A percentile compares a stretch with the other conserved stretches of the same genome.
Conservation (phyloP, 768 basidiomycete species). For the Amanita polypyramis region DNA sequence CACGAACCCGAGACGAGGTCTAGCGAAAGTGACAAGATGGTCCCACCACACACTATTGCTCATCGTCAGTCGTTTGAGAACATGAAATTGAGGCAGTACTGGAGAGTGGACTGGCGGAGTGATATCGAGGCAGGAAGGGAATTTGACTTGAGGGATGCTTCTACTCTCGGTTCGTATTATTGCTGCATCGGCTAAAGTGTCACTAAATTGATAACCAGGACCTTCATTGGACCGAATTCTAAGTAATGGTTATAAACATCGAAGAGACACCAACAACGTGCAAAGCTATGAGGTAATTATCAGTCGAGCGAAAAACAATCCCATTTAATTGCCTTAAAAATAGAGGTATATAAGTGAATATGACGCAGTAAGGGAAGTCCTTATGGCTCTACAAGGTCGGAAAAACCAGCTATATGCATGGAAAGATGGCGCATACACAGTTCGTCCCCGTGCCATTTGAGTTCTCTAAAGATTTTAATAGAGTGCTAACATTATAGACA, state of each 20-base stretch:
- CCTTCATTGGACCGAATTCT: constrained; percentile 31
- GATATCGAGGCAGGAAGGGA: constrained; percentile 28
- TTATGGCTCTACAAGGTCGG: constrained; percentile 68
- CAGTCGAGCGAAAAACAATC: neutral
- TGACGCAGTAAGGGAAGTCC: constrained; percentile 66
- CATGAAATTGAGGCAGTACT: constrained; percentile 58
- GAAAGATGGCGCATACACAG: constrained; percentile 23
- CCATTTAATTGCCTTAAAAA: neutral
- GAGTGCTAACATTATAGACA: constrained; percentile 22
- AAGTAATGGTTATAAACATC: constrained; percentile 22
- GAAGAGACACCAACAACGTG: constrained; percentile 21
- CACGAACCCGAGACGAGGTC: neutral
- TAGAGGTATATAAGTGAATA: constrained; percentile 67
- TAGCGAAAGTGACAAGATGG: neutral
- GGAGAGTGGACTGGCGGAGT: constrained; percentile 56
- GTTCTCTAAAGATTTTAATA: neutral
- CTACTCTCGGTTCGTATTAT: constrained; percentile 47
- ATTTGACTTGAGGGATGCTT: constrained; percentile 62
- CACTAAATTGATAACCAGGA: constrained; percentile 20
- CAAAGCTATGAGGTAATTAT: constrained; percentile 30
- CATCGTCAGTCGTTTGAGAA: constrained; percentile 52
- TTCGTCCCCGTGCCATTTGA: constrained; percentile 10
- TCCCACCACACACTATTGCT: constrained; percentile 26
- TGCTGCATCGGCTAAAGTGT: neutral
- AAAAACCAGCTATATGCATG: constrained; percentile 45